These are phyloP conservation scores for Leishmania gerbilli DNA, from an alignment of 208 protist genomes.

Conservation along the genomic window DNA sequence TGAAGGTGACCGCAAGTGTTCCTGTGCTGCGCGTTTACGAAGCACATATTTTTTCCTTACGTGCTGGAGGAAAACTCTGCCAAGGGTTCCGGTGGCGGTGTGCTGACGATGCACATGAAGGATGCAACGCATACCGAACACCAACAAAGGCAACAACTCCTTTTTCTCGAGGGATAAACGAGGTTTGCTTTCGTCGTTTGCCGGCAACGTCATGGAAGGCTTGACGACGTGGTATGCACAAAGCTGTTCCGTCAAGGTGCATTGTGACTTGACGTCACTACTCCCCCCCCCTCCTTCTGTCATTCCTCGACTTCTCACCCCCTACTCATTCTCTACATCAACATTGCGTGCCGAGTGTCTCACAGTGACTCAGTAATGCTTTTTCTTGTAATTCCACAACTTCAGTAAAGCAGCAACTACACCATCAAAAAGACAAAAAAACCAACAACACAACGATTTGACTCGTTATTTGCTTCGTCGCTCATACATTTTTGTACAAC, in stretches of 20 bases:
- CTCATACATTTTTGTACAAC: neutral
- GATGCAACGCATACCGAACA: neutral
- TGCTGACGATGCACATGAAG: neutral
- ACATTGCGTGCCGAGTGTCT: neutral
- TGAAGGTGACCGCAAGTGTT: neutral
- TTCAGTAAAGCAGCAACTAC: constrained; percentile 3
- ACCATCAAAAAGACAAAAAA: neutral
- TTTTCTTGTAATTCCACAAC: neutral
- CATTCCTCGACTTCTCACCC: neutral
- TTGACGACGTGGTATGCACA: neutral
- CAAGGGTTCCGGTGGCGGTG: neutral
- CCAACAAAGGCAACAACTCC: neutral
- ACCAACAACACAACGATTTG: neutral
- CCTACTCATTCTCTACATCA: neutral
- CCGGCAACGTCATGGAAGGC: neutral
- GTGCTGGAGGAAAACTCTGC: neutral
- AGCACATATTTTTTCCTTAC: neutral
- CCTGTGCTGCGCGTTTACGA: neutral
- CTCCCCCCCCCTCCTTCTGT: neutral
- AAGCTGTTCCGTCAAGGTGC: neutral
- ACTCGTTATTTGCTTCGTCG: neutral
- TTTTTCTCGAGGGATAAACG: neutral
- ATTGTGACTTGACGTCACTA: neutral
- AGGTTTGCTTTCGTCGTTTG: neutral
- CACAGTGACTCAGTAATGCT: neutral